phyloP scores from a whole-genome alignment of 441 rosid species.

The Macaranga tanarius region DNA sequence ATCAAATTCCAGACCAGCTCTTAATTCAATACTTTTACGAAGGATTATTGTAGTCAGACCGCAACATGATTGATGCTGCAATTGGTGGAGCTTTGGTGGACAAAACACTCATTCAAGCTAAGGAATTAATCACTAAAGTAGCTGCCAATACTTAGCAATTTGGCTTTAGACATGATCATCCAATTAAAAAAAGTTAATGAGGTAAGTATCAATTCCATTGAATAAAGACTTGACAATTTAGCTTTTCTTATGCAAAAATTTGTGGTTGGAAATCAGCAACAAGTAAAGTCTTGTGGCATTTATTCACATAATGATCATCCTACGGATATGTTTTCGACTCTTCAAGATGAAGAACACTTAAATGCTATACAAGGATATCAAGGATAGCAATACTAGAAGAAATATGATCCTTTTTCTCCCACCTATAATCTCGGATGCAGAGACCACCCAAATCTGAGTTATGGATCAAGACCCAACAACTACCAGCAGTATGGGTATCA shows the following conservation, averaged over 20 bases:
- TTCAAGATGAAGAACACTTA: background rate
- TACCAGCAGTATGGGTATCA: too few relatives aligned
- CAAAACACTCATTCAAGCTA: background rate
- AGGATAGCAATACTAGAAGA: background rate
- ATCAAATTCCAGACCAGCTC: too few relatives aligned
- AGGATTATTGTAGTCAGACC: too few relatives aligned
- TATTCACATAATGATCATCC: background rate
- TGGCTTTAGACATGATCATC: background rate
- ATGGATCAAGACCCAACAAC: background rate
- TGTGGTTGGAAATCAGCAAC: too few relatives aligned
- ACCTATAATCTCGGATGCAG: background rate
- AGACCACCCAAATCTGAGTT: background rate
- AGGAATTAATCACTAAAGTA: too few relatives aligned
- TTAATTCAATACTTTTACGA: too few relatives aligned
- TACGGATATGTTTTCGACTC: background rate
- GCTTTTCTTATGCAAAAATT: background rate
- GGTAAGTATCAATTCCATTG: background rate
- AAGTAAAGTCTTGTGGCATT: background rate
- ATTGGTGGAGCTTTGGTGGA: background rate
- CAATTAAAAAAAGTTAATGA: background rate
- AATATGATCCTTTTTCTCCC: background rate
- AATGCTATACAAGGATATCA: background rate
- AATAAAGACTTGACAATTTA: background rate
- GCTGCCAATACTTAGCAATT: background rate
- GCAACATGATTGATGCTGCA: too few relatives aligned